Conservation (phyloP, 768 basidiomycete species). For the Panellus pusillus region DNA sequence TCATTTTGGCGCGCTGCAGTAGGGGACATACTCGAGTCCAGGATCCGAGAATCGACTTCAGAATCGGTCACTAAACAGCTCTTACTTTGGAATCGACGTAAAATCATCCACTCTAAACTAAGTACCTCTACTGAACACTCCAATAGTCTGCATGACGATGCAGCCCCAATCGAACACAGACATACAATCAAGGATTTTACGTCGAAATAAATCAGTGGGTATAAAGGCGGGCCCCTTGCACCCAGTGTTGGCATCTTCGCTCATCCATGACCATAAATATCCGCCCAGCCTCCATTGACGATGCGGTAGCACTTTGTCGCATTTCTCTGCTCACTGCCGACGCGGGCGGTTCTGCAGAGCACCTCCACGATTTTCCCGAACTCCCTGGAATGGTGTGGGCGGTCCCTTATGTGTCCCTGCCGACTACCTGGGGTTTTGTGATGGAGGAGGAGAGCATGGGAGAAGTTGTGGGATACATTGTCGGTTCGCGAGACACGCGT, state of each 20-base stretch:
- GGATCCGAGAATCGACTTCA: no score
- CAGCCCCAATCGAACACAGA: no score
- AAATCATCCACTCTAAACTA: no score
- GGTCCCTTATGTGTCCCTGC: slow-evolving; percentile 68
- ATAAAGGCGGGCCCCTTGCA: no score
- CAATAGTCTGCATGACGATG: background rate
- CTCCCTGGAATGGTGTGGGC: slow-evolving; percentile 73
- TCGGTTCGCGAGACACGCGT: slow-evolving; percentile 67
- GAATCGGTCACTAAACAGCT: no score
- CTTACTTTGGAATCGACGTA: no score
- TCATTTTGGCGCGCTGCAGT: no score
- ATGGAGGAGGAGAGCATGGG: slow-evolving; percentile 50
- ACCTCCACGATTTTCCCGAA: slow-evolving; percentile 60
- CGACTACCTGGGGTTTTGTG: slow-evolving; percentile 72
- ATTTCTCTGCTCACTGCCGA: slow-evolving; percentile 77
- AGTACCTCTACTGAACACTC: no score
- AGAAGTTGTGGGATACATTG: slow-evolving; percentile 67
- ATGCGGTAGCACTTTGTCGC: slow-evolving; percentile 56
- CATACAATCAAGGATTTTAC: no score
- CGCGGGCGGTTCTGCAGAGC: slow-evolving; percentile 65
- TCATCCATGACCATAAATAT: slow-evolving; percentile 44
- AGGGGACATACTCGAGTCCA: no score
- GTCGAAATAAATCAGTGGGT: no score
- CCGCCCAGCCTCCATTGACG: slow-evolving; percentile 55
- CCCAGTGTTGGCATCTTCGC: background rate